A percentile compares a stretch with the other conserved stretches of the same genome.
Conservation (phyloP, 805 yeast genomes). For the Ogataea wickerhamii region DNA sequence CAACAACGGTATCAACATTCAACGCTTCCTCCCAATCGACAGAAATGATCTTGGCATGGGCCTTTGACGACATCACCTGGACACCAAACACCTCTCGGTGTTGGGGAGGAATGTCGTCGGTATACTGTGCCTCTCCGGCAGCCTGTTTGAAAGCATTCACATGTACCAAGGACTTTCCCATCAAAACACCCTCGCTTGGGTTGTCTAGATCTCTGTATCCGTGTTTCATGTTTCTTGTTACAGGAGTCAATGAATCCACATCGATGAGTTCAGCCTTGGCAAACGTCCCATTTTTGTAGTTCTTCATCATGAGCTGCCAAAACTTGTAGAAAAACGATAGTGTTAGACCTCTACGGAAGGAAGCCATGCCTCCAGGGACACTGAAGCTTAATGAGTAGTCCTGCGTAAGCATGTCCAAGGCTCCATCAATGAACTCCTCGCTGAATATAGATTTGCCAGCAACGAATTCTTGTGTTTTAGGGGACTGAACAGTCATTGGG, state of each 20-base stretch:
- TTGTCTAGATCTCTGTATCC: slow-evolving; percentile 39
- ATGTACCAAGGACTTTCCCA: slow-evolving; percentile 42
- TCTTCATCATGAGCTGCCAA: slow-evolving; percentile 32
- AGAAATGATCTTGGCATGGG: slow-evolving; percentile 41
- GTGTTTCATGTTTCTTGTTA: slow-evolving; percentile 35
- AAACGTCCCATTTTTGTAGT: slow-evolving; percentile 5
- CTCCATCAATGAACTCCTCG: slow-evolving; percentile 29
- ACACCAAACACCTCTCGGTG: slow-evolving; percentile 41
- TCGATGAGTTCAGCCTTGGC: slow-evolving; percentile 23
- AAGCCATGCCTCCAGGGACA: slow-evolving; percentile 51
- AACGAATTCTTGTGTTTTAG: slow-evolving; percentile 29
- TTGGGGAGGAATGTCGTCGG: slow-evolving; percentile 42
- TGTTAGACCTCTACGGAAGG: slow-evolving; percentile 41
- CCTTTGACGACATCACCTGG: slow-evolving; percentile 40
- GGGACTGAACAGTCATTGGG: slow-evolving; percentile 40
- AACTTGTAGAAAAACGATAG: slow-evolving; percentile 45
- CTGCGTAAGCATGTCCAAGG: slow-evolving; percentile 24
- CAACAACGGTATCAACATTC: slow-evolving; percentile 38
- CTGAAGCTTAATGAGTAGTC: slow-evolving; percentile 39
- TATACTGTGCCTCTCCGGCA: slow-evolving; percentile 44
- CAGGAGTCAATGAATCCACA: slow-evolving; percentile 30
- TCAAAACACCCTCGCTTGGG: slow-evolving; percentile 35
- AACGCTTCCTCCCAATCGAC: slow-evolving; percentile 38
- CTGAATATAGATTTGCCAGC: slow-evolving; percentile 24
- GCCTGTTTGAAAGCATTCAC: slow-evolving; percentile 45